These are phyloP conservation scores for Ogataea nonfermentans DNA, from an alignment of 805 yeast genomes.

Conservation along the genomic window DNA sequence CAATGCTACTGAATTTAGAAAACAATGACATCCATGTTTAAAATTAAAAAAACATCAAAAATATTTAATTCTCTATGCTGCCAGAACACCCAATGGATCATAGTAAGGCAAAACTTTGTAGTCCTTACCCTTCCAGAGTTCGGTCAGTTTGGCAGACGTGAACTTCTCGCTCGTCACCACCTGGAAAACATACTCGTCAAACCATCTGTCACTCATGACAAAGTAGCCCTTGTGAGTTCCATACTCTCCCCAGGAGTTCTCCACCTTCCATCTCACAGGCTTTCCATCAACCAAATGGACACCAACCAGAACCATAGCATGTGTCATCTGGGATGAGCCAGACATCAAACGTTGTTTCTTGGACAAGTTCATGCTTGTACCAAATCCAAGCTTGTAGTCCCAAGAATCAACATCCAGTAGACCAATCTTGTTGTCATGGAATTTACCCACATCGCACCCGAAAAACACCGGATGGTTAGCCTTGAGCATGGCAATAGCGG, in stretches of 20 bases:
- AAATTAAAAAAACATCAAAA: conserved; percentile 3
- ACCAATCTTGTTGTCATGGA: conserved; percentile 59
- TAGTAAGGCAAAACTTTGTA: conserved; percentile 57
- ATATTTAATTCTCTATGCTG: conserved; percentile 27
- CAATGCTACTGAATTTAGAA: background rate
- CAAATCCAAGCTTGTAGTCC: conserved; percentile 62
- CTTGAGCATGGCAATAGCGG: conserved; percentile 68
- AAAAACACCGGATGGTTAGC: conserved; percentile 80
- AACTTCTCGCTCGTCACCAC: conserved; percentile 44
- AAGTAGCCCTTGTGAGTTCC: conserved; percentile 68
- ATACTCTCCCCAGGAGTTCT: conserved; percentile 79
- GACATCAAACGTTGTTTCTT: conserved; percentile 36
- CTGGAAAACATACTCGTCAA: conserved; percentile 74
- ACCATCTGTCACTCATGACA: conserved; percentile 71
- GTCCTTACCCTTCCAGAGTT: conserved; percentile 50
- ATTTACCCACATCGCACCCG: conserved; percentile 85
- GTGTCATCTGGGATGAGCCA: conserved; percentile 71
- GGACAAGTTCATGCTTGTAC: conserved; percentile 32
- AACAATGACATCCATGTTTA: conserved; percentile 5
- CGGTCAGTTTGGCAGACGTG: conserved; percentile 38
- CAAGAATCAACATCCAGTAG: conserved; percentile 69
- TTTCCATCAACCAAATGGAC: conserved; percentile 62
- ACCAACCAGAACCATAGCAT: conserved; percentile 85
- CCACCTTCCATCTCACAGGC: conserved; percentile 72
- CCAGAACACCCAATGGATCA: conserved; percentile 81